Evolutionary conservation across 495 filamentous ascomycete genomes (phyloP).

Genomic region (Extremus antarcticus): DNA sequence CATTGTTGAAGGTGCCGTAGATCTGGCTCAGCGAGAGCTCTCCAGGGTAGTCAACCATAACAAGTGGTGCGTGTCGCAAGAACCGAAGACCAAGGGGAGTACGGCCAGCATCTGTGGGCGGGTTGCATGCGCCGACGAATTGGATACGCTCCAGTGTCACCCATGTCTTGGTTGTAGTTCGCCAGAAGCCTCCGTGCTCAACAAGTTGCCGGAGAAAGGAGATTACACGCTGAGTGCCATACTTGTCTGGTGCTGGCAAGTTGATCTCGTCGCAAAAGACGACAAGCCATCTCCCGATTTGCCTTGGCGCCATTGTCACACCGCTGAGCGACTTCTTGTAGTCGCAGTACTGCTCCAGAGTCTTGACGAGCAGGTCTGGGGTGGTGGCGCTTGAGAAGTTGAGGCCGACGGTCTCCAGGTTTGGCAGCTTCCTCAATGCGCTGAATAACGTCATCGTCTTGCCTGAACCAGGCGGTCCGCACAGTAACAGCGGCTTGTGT

Average conservation of each 20-base stretch:
- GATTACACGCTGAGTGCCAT: slow-evolving; percentile 92
- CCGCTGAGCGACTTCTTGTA: slow-evolving; percentile 97
- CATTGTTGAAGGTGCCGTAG: slow-evolving; percentile 96
- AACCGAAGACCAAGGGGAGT: slow-evolving; percentile 88
- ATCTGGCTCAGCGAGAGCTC: slow-evolving; percentile 90
- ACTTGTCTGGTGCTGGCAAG: slow-evolving; percentile 93
- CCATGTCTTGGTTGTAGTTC: slow-evolving; percentile 94
- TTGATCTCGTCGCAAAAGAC: slow-evolving; percentile 99
- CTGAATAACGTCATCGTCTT: slow-evolving; percentile 99
- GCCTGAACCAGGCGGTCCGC: slow-evolving; percentile 93
- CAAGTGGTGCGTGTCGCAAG: slow-evolving; percentile 84
- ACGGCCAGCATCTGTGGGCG: slow-evolving; percentile 95
- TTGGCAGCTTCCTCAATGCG: slow-evolving; percentile 85
- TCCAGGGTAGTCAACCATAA: slow-evolving; percentile 99
- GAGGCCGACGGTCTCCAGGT: slow-evolving; percentile 97
- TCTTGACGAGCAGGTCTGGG: slow-evolving; percentile 94
- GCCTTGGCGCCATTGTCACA: slow-evolving; percentile 86
- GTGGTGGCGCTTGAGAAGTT: slow-evolving; percentile 99
- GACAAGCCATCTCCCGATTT: slow-evolving; percentile 95
- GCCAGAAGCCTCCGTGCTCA: slow-evolving; percentile 98
- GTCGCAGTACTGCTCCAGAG: slow-evolving; percentile 98
- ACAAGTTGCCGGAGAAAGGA: slow-evolving; percentile 94
- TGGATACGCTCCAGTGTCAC: slow-evolving; percentile 95
- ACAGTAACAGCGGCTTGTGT: slow-evolving; percentile 91
- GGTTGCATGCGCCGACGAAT: slow-evolving; percentile 97